Percentiles rank a stretch among this genome's conserved stretches.
Conservation (phyloP, 805 yeast genomes). For the Wickerhamiella qilinensis region DNA sequence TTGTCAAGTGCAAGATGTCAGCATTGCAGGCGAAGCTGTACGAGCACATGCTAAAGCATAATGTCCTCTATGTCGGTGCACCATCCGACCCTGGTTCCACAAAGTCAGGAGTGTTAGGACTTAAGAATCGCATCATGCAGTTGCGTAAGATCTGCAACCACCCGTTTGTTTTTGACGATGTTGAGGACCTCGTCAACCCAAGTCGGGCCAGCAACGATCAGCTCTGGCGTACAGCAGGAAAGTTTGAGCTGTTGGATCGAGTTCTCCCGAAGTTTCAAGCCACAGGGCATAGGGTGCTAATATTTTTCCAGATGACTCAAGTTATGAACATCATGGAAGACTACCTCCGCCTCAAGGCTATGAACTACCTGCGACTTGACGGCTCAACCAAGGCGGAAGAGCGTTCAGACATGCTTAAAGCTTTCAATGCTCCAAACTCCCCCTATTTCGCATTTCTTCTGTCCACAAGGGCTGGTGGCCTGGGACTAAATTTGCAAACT, state of each 20-base stretch:
- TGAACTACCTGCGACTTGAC: slow-evolving; percentile 79
- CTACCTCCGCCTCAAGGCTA: slow-evolving; percentile 50
- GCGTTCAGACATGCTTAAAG: slow-evolving; percentile 62
- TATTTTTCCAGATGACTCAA: slow-evolving; percentile 96
- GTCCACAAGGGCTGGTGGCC: slow-evolving; percentile 96
- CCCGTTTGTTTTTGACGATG: slow-evolving; percentile 92
- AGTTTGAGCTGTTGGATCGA: slow-evolving; percentile 79
- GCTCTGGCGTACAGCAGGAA: slow-evolving; percentile 90
- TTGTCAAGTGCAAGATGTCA: slow-evolving; percentile 84
- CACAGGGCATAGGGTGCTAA: slow-evolving; percentile 79
- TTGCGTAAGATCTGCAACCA: slow-evolving; percentile 92
- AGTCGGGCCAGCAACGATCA: slow-evolving; percentile 47
- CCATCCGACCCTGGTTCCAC: slow-evolving; percentile 25
- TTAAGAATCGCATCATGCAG: slow-evolving; percentile 93
- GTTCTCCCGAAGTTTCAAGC: slow-evolving; percentile 72
- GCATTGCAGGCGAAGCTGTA: slow-evolving; percentile 69
- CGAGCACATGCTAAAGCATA: slow-evolving; percentile 80
- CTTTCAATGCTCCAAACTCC: slow-evolving; percentile 70
- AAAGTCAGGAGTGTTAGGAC: slow-evolving; percentile 50
- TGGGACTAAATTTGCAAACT: slow-evolving; percentile 87
- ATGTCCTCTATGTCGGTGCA: slow-evolving; percentile 58
- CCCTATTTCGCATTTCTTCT: slow-evolving; percentile 78
- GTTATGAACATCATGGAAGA: slow-evolving; percentile 99
- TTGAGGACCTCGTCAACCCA: slow-evolving; percentile 71
- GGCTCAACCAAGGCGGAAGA: slow-evolving; percentile 95